Evolutionary conservation across 2,329 filamentous ascomycete genomes (phyloP).

Genomic region (Talaromyces albobiverticillius): DNA sequence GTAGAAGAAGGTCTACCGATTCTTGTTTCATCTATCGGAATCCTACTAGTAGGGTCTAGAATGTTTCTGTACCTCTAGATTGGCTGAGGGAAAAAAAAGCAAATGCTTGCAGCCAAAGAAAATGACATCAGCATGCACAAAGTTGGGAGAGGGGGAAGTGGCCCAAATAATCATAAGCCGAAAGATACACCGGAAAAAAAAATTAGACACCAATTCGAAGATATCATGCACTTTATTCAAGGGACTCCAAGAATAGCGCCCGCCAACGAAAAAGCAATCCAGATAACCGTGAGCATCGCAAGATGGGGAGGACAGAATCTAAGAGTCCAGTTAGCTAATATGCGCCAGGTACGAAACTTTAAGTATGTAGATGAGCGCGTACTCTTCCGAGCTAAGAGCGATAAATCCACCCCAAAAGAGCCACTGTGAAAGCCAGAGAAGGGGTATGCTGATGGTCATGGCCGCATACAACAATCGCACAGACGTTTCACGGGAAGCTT

Average conservation of each 20-base stretch:
- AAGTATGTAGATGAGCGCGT: not conserved
- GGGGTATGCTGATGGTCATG: not conserved
- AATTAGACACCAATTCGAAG: too few species aligned
- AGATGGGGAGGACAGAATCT: not conserved
- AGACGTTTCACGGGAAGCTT: not conserved
- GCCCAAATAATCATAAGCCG: too few species aligned
- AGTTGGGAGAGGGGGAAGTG: too few species aligned
- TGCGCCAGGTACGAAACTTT: not conserved
- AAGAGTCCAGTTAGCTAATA: not conserved
- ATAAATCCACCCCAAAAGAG: slow-evolving; percentile 2
- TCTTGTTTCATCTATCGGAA: too few species aligned
- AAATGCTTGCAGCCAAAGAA: too few species aligned
- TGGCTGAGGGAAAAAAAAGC: too few species aligned
- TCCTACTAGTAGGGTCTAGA: too few species aligned
- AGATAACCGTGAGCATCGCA: not conserved
- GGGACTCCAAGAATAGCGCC: not conserved
- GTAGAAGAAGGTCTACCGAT: too few species aligned
- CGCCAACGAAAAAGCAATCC: not conserved
- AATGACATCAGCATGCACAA: too few species aligned
- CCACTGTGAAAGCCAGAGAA: not conserved
- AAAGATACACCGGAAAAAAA: too few species aligned
- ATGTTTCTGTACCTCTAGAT: too few species aligned
- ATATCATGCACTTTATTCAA: not conserved
- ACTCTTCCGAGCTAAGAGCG: not conserved
- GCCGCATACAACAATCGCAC: not conserved